Evolutionary conservation across 2,329 filamentous ascomycete species (phyloP).

Genomic region (Bretziella fagacearum): DNA sequence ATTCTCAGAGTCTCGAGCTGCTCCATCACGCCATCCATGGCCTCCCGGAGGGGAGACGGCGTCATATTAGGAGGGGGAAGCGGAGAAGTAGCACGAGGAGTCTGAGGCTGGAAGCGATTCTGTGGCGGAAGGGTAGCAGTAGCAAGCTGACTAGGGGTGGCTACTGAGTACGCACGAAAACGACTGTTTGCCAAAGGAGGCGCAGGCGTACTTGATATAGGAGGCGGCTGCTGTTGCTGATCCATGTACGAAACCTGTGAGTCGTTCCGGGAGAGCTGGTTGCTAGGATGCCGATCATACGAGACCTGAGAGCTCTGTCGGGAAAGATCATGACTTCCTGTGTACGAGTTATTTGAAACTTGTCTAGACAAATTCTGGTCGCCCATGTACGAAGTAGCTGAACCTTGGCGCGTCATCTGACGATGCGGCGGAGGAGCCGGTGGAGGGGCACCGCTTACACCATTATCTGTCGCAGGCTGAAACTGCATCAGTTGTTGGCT

Average conservation of each 20-base stretch:
- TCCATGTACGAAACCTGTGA: constrained; percentile 22
- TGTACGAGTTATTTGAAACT: constrained; percentile 15
- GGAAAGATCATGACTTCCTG: constrained; percentile 16
- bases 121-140: constrained; percentile 6
- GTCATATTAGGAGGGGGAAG: constrained; percentile 58
- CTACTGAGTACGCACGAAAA: constrained; percentile 12
- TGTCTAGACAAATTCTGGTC: constrained; percentile 16
- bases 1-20: constrained; percentile 71
- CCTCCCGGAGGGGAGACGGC: constrained; percentile 78
- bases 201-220: not conserved
- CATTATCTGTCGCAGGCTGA: constrained; percentile 13
- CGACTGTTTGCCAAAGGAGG: constrained; percentile 10
- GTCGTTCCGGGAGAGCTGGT: constrained; percentile 20
- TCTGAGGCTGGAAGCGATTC: constrained; percentile 25
- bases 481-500: constrained; percentile 12
- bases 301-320: constrained; percentile 15
- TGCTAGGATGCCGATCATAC: constrained; percentile 17
- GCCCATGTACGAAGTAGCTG: constrained; percentile 24
- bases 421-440: constrained; percentile 76
- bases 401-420: constrained; percentile 32
- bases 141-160: not conserved
- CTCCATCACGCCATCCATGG: constrained; percentile 97
- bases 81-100: constrained; percentile 43
- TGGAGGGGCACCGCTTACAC: constrained; percentile 43
- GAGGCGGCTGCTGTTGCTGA: constrained; percentile 5